Evolutionary conservation across 2,329 filamentous ascomycete genomes (phyloP), one percentile per base, ranked within the genome.

Genomic region (Arachnomyces sp.): DNA sequence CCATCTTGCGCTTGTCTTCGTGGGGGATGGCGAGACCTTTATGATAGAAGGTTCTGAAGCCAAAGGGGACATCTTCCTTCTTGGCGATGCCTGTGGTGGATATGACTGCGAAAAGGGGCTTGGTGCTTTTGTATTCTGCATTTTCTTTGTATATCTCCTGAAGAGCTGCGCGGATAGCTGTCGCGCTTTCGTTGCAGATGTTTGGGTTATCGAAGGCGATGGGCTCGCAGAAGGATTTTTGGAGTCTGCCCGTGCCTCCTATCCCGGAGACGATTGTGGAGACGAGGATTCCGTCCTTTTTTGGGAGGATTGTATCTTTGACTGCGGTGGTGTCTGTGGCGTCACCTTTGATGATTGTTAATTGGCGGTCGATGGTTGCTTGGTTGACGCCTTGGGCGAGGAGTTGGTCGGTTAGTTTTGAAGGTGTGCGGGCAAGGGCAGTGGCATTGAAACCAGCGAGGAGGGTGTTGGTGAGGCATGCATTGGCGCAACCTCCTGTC

Each of bases 291-390:
- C 51, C 43, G 15, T 42, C 43, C 20, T 49, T 51, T 0, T 51
- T 45, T 14, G 54, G 49, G 13, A 61, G 48, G 14, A 71, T 52
- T 0, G 64, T 57, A 12, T 56, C 42, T 29, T 64, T 60, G 13
- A 75, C 64, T 14, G 60, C 59, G 2, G 49, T 40, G 28, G 62
- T 30, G 45, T 72, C 62, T 36, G 64, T 65, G 17, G 66, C 64
- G 48, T 70, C 61, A 45, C 73, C 73, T 47, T 65, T 30, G 42
- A 71, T 56, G 41, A 75, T 67, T 42, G 61, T 69, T 28, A 76
- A 66, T 40, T 70, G 53, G 25, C 48, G 43, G 46, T 59, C 39
- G 42, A 70, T 42, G 36, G 51, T 49, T 8, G 54, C 44, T 14
- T 57, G 37, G 17, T 63, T 50, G 36, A 76, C 47, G 11, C 56